phyloP scores from a whole-genome alignment of 257 asterid species.

The Fraxinus pennsylvanica region DNA sequence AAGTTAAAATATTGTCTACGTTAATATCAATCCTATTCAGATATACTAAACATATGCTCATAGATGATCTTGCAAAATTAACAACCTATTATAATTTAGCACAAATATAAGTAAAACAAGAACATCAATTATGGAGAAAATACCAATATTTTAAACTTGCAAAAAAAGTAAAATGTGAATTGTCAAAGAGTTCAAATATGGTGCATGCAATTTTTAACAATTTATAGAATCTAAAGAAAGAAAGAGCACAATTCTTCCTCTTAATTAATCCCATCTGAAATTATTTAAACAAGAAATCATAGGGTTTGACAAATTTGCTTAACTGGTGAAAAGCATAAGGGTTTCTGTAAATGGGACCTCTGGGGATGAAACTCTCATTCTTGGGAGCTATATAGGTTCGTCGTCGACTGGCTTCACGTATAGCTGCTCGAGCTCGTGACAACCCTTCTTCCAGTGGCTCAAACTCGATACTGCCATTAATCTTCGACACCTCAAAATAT shows the following conservation, averaged over 20 bases:
- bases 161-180: too few relatives aligned
- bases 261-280: not conserved
- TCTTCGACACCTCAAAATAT: not conserved
- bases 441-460: conserved; percentile 30
- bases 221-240: too few relatives aligned
- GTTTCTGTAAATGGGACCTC: conserved; percentile 39
- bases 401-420: conserved; percentile 28
- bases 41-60: too few relatives aligned
- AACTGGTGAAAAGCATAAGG: conserved; percentile 52
- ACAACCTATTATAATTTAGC: too few relatives aligned
- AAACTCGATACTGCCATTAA: conserved; percentile 4
- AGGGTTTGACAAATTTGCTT: conserved; percentile 8
- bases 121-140: not conserved
- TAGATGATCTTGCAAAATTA: too few relatives aligned
- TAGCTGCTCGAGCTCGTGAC: conserved; percentile 39
- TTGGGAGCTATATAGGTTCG: not conserved
- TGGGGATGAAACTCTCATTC: conserved; percentile 30
- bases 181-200: too few relatives aligned
- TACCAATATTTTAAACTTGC: too few relatives aligned
- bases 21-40: too few relatives aligned
- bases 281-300: not conserved
- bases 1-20: too few relatives aligned
- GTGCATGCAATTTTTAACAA: too few relatives aligned
- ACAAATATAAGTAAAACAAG: too few relatives aligned
- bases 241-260: too few relatives aligned